Evolutionary conservation across 1,139 yeast genomes (phyloP), one percentile per base, ranked within the genome.

Genomic region (Torulaspora globosa): DNA sequence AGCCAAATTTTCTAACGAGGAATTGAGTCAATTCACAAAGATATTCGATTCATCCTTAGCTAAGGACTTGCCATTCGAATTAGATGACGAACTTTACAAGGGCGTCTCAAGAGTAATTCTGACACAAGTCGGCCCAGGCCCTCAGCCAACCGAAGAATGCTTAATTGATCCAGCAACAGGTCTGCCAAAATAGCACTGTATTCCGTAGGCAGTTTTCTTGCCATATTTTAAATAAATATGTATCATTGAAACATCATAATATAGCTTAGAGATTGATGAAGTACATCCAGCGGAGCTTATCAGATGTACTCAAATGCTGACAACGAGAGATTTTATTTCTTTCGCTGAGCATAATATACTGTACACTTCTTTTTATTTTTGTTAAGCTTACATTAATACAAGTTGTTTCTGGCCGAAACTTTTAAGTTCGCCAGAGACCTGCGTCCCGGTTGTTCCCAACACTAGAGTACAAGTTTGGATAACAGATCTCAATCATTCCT

Each of bases 61-160:
- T 31, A 54, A 57, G 2, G 62, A 63, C 3, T 60, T 70, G 36
- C 65, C 66, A 38, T 63, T 66, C 51, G 65, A 66, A 42, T 72
- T 78, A 56, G 80, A 78, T 55, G 67, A 71, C 11, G 80, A 77
- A 35, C 72, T 86, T 49, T 69, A 76, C 56, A 70, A 73, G 44
- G 95, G 96, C 44, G 89, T 92, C 44, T 78, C 89, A 38, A 80
- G 84, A 59, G 78, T 92, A 35, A 92, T 92, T 54, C 72, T 85
- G 62, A 89, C 97, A 15, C 71, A 79, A 58, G 89, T 88, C 46
- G 98, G 98, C 36, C 79, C 79, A 26, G 97, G 97, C 37, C 97
- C 97, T 10, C 77, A 74, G 59, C 74, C 70, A 44, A 75, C 82
- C 12, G 54, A 66, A 3, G 78, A 77, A 51, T 69, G 74, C 19